Base-by-base conservation (phyloP, 495 filamentous ascomycete genomes). In the Pyrenula massariospora region DNA sequence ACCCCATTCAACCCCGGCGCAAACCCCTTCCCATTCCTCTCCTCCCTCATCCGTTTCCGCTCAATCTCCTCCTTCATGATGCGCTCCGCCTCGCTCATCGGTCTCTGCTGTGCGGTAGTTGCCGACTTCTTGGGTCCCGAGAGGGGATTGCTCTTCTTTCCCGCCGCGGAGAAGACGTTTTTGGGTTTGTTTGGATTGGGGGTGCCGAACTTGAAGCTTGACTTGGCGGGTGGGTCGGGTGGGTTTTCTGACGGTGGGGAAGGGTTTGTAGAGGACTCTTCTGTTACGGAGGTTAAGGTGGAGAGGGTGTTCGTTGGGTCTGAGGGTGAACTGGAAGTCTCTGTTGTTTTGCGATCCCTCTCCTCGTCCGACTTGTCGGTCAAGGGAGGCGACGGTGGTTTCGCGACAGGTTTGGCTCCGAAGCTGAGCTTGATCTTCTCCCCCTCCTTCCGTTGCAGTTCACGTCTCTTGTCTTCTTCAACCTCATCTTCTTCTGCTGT, bases 51-150 rank as follows among this genome's bases (percentile, higher is more conserved):
- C 50, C 84, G 76, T 66, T 91, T 92, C 36, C 78, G 74, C 62
- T 92, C 73, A 70, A 77, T 75, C 59, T 92, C 89, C 58, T 88
- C 85, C 66, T 84, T 87, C 89, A 95, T 95, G 57, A 93, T 93
- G 56, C 89, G 76, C 59, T 94, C 89, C n/a, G 86, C 86, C 67
- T 93, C 87, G 59, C 85, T 88, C 79, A 93, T 89, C 31, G 80
- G 80, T 73, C 87, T 89, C 59, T 87, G 88, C 1, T 80, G 78
- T 49, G 83, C 75, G 12, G 77, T 73, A 24, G 73, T 66, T 0
- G 60, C 54, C 2, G 76, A 70, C 65, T 87, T 87, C 71, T 86
- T 87, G 12, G 76, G 72, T 2, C 75, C 75, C 15, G 71, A 64
- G 22, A 87, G 69, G 1, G 81, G 81, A 54, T 85, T 87, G 56